Base-by-base conservation (phyloP, 2,329 filamentous ascomycete genomes). In the Fusarium nodosum region DNA sequence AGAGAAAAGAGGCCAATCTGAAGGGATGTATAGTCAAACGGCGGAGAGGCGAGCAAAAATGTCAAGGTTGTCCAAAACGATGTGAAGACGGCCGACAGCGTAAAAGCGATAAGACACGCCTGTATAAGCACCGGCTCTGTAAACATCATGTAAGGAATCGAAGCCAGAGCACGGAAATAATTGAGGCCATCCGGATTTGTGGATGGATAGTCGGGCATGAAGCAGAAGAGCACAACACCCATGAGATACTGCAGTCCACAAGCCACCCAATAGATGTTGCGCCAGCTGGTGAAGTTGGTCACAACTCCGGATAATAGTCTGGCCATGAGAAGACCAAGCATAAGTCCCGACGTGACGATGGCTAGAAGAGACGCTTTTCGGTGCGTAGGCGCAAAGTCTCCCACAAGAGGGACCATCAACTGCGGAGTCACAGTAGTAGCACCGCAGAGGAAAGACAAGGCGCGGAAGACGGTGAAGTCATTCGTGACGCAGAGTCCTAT, bases 351-450 rank as follows among this genome's bases (percentile, higher is more conserved):
- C 3, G 92, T 89, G 10, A 94, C 90, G 60, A 95, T 88, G 8
- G 91, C 90, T 7, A 95, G 83, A 15, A 90, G 88, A 28, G 88
- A 87, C 1, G 91, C 91, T 15, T 91, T 88, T 30, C 90, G 86
- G 42, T 89, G 81, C 0, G 87, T 83, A 0, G 92, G 91, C 0
- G 93, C 92, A 20, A 95, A 88, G 73, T 95, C 92, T 3, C 92
- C 91, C 0, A 94, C 91, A 0, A 96, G 82, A 0, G 93, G 93
- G 18, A 96, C 88, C 91, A 96, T 93, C 56, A 91, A 81, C 77
- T 91, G 89, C 15, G 92, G 93, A 5, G 93, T 95, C 3, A 95
- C 92, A 0, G 92, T 96, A 3, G 91, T 90, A n/a, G 91, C 80
- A n/a, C 90, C 89, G 13, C 88, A 88, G 56, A 95, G 80, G 79